Percentiles rank a stretch among this genome's conserved stretches.
Evolutionary conservation across 2,329 filamentous ascomycete genomes (phyloP).

Genomic region (Xylaria sp.): DNA sequence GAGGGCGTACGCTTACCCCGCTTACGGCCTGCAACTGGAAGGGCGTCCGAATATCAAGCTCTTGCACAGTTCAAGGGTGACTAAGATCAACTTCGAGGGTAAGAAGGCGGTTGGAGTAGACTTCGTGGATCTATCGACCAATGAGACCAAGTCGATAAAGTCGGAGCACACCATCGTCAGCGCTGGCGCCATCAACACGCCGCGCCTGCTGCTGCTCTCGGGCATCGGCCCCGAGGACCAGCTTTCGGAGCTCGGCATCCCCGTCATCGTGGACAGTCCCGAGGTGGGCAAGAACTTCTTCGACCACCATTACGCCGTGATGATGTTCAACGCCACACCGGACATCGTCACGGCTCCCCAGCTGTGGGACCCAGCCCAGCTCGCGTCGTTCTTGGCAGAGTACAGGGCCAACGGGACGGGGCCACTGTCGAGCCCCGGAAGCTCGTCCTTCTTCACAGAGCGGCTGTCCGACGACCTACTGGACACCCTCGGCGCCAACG

Average conservation of each 20-base stretch:
- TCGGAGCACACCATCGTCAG: conserved; percentile 34
- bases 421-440: conserved; percentile 10
- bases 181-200: conserved; percentile 34
- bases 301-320: conserved; percentile 24
- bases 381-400: conserved; percentile 12
- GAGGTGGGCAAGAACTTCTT: conserved; percentile 37
- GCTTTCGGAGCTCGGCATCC: conserved; percentile 30
- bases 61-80: conserved; percentile 34
- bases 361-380: conserved; percentile 5
- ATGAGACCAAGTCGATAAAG: conserved; percentile 33
- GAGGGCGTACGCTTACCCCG: conserved; percentile 21
- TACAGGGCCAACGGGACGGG: conserved; percentile 18
- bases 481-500: conserved; percentile 16
- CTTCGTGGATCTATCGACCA: conserved; percentile 33
- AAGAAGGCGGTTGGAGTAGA: conserved; percentile 41
- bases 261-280: conserved; percentile 32
- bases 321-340: conserved; percentile 16
- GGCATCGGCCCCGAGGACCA: conserved; percentile 32
- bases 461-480: conserved; percentile 22
- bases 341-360: conserved; percentile 11
- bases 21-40: conserved; percentile 16
- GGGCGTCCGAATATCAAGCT: conserved; percentile 17
- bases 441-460: conserved; percentile 10
- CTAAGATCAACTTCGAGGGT: conserved; percentile 38
- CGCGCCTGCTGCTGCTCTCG: conserved; percentile 37